Conservation (phyloP, 129 eudicot genomes). For the Flaveria trinervia region DNA sequence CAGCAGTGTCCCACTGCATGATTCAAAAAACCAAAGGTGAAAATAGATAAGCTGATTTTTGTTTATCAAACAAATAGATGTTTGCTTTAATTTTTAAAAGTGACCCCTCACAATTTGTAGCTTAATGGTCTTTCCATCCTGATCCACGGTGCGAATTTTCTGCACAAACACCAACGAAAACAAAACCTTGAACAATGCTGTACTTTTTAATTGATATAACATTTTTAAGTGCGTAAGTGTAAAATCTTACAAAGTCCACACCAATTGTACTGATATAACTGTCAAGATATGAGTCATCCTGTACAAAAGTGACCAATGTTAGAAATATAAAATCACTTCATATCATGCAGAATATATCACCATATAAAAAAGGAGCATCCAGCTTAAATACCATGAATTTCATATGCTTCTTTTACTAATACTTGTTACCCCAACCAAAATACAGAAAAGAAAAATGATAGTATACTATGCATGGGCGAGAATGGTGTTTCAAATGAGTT, state of each 20-base stretch:
- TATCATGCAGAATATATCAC: constrained; percentile 14
- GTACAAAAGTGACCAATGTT: constrained; percentile 17
- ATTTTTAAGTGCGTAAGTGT: background rate
- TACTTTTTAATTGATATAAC: background rate
- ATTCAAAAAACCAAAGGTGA: background rate
- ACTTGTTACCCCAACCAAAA: background rate
- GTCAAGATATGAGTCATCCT: constrained; percentile 84
- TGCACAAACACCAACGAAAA: constrained; percentile 7
- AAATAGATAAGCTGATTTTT: background rate
- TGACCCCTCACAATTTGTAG: constrained; percentile 68
- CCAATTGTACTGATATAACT: constrained; percentile 92
- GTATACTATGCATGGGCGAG: background rate
- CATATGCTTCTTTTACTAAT: background rate
- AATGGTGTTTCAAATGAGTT: constrained; percentile 8
- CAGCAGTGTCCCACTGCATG: constrained; percentile 89
- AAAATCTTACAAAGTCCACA: constrained; percentile 68
- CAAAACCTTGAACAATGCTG: background rate
- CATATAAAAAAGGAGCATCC: constrained; percentile 1
- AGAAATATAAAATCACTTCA: background rate
- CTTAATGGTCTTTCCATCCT: constrained; percentile 85
- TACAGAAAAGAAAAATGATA: background rate
- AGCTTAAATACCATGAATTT: constrained; percentile 4
- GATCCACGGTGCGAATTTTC: constrained; percentile 93
- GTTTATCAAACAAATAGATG: background rate
- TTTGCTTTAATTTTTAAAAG: constrained; percentile 1